A percentile compares a stretch with the other conserved stretches of the same genome.
Conservation (phyloP, 352 stramenopile genomes). For the Globisporangium barbulae region DNA sequence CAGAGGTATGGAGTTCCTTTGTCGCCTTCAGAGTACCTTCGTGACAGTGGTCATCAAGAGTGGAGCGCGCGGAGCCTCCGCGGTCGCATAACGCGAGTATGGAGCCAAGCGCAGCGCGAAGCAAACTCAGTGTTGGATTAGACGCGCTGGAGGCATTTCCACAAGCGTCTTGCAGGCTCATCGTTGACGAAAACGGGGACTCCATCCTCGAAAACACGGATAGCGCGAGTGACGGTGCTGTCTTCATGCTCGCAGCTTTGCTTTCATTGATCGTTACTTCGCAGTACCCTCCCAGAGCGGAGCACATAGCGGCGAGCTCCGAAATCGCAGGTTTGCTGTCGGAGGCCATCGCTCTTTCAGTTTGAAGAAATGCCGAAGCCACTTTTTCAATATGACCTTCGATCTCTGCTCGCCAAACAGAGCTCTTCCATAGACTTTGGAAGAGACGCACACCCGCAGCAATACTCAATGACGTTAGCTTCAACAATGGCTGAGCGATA, state of each 20-base stretch:
- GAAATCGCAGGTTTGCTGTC: background rate
- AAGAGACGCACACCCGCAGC: slow-evolving; percentile 25
- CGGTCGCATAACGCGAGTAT: background rate
- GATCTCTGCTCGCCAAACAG: slow-evolving; percentile 21
- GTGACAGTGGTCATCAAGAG: background rate
- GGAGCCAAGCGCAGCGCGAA: background rate
- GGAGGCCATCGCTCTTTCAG: background rate
- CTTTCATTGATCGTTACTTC: slow-evolving; percentile 5
- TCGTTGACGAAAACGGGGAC: background rate
- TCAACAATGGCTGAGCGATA: background rate
- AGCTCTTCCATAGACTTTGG: slow-evolving; percentile 22
- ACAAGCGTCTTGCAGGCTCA: background rate
- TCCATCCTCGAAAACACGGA: slow-evolving; percentile 1
- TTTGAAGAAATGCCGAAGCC: background rate
- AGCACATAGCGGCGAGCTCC: background rate
- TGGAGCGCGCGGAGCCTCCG: background rate
- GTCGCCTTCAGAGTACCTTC: background rate
- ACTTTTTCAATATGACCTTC: slow-evolving; percentile 11
- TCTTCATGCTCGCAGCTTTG: background rate
- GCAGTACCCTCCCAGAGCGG: slow-evolving; percentile 10
- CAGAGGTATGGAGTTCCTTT: background rate
- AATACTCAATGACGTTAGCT: slow-evolving; percentile 18
- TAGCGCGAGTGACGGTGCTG: background rate
- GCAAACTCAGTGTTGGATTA: background rate
- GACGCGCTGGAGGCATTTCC: too few relatives aligned